Evolutionary conservation across 2,329 filamentous ascomycete species (phyloP).

Genomic region (Botrytis elliptica): DNA sequence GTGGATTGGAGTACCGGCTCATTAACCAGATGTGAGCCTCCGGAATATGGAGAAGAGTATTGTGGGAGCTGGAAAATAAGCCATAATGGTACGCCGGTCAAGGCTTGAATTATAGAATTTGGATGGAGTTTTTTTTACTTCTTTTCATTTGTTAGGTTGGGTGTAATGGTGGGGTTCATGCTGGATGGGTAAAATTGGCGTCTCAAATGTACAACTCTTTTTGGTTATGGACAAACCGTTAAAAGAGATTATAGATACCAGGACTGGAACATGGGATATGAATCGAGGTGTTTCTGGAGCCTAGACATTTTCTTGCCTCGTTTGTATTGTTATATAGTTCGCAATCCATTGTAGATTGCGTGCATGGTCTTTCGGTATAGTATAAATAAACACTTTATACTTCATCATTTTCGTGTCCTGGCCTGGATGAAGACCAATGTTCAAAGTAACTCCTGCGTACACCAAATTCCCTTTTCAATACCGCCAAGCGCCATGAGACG

Average conservation of each 20-base stretch:
- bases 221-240: not conserved
- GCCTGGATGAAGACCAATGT: not conserved
- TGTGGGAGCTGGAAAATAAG: slow-evolving; percentile 17
- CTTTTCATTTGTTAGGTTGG: not conserved
- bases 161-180: not conserved
- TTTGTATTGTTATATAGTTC: not conserved
- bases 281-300: not conserved
- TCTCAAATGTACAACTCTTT: slow-evolving; percentile 2
- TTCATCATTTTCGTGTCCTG: not conserved
- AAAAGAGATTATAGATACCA: slow-evolving; percentile 4
- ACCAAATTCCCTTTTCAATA: too few relatives aligned
- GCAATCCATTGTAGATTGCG: not conserved
- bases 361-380: not conserved
- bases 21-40: slow-evolving; percentile 54
- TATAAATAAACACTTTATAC: not conserved
- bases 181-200: not conserved
- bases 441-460: not conserved
- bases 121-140: slow-evolving; percentile 1
- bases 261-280: slow-evolving; percentile 2
- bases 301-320: not conserved
- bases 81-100: not conserved
- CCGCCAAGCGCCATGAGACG: not conserved
- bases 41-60: slow-evolving; percentile 49
- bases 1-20: slow-evolving; percentile 59
- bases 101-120: slow-evolving; percentile 5